These are phyloP conservation scores for Canavalia gladiata DNA, from an alignment of 306 rosid genomes.

Conservation along the genomic window DNA sequence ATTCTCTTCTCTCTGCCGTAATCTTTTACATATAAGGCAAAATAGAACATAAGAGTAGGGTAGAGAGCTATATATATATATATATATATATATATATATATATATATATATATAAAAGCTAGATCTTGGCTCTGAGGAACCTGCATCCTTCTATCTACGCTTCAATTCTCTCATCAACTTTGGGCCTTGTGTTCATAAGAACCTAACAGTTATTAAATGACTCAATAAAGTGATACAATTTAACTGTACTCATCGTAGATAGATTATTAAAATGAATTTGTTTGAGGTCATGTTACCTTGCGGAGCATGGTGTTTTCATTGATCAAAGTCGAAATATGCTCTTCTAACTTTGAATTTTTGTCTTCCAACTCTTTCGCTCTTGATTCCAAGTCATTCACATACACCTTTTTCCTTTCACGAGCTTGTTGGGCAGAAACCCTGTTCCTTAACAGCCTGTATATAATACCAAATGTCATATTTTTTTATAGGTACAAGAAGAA, in stretches of 20 bases:
- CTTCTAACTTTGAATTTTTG: slow-evolving; percentile 72
- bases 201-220: slow-evolving; percentile 49
- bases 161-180: slow-evolving; percentile 58
- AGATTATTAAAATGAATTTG: background rate
- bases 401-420: slow-evolving; percentile 82
- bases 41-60: no score
- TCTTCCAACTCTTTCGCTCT: slow-evolving; percentile 73
- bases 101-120: no score
- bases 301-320: slow-evolving; percentile 77
- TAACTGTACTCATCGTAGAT: background rate
- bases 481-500: no score
- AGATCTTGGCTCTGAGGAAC: no score
- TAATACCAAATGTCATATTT: background rate
- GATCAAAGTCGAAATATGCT: slow-evolving; percentile 71
- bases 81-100: no score
- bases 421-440: slow-evolving; percentile 95
- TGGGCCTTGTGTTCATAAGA: slow-evolving; percentile 71
- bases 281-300: slow-evolving; percentile 48
- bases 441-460: slow-evolving; percentile 70
- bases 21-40: no score
- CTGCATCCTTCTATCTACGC: slow-evolving; percentile 38
- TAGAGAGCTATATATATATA: no score
- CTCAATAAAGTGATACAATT: background rate
- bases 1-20: no score
- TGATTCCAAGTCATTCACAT: slow-evolving; percentile 75